Base-by-base conservation (phyloP, 164 flowering plant genomes). In the Magnolia kwangsiensis region DNA sequence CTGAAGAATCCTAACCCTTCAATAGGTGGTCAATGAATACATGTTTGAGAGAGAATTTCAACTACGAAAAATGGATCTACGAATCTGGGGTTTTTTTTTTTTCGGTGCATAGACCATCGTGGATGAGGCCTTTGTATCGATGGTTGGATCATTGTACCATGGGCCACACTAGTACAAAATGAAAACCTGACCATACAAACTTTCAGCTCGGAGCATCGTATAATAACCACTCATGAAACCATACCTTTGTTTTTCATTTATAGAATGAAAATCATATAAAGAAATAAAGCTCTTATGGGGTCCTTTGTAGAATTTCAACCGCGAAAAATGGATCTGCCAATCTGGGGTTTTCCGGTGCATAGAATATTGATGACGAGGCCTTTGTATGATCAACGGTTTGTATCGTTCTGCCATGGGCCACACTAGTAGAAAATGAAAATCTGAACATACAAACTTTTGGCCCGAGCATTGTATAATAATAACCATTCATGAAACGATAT, bases 261-360 rank as follows among this genome's bases (percentile, higher is more conserved):
- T 1, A 27, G 29, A 27, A 27, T 1, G 16, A 55, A 55, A 55
- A 16, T 27, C 29, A 16, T 16, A 55, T 55, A 11, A 27, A 27
- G 29, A 27, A 27, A 27, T 16, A 55, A 11, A 14, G 50, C 50
- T 29, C 71, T 94, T 0, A n/a, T 29, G 0, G 84, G 18, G 74
- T 78, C 78, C 0, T 27, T 27, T 27, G 29, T 27, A 27, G 29
- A 27, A 27, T 27, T 27, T 27, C 29, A 51, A 51, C 59, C 1
- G 2, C 14, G 16, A 51, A 51, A 27, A 51, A 51, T 51, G 13
- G 59, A 51, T 51, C 59, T 27, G 29, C 29, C 29, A 9, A 8
- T 51, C 59, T 51, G 14, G 59, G 59, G 59, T 51, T 14, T 51
- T 51, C 9, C 14, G 59, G 59, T 51, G 7, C 59, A 51, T 8